Evolutionary conservation across 345 rosid species (phyloP).

Genomic region (Toxicodendron radicans): DNA sequence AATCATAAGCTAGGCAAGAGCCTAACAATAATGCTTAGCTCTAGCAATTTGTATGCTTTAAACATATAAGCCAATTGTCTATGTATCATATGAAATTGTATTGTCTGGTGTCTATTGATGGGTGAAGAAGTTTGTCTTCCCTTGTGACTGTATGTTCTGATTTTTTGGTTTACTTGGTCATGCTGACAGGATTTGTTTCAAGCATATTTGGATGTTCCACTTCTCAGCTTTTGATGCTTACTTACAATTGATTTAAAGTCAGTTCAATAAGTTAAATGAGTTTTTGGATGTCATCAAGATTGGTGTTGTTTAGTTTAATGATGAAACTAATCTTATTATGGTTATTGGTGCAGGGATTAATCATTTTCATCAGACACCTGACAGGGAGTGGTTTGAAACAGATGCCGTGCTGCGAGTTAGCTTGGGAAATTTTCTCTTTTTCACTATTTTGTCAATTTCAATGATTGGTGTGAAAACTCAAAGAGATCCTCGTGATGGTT

Average conservation of each 20-base stretch:
- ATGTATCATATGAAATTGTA: not conserved
- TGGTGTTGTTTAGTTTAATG: not conserved
- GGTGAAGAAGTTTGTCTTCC: not conserved
- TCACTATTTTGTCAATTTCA: constrained; percentile 67
- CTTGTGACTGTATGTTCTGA: not conserved
- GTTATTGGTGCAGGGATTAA: constrained; percentile 72
- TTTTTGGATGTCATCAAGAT: not conserved
- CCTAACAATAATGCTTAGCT: not conserved
- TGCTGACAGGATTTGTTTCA: not conserved
- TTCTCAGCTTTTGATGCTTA: not conserved
- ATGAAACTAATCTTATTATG: constrained; percentile 5
- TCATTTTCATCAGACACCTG: constrained; percentile 82
- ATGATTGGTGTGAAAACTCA: constrained; percentile 95
- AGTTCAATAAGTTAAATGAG: not conserved
- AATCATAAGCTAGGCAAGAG: not conserved
- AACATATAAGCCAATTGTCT: not conserved
- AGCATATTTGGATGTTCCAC: not conserved
- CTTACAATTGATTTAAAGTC: not conserved
- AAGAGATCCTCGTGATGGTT: constrained; percentile 93
- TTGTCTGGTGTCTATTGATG: not conserved
- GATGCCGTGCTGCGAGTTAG: constrained; percentile 97
- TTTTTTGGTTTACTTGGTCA: not conserved
- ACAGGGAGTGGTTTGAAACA: constrained; percentile 96
- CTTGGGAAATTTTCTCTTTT: constrained; percentile 91
- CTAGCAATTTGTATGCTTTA: not conserved